A percentile compares a stretch with the other conserved stretches of the same genome.
These are phyloP conservation scores for Neurospora sp. DNA, from an alignment of 495 filamentous ascomycete species.

Conservation along the genomic window DNA sequence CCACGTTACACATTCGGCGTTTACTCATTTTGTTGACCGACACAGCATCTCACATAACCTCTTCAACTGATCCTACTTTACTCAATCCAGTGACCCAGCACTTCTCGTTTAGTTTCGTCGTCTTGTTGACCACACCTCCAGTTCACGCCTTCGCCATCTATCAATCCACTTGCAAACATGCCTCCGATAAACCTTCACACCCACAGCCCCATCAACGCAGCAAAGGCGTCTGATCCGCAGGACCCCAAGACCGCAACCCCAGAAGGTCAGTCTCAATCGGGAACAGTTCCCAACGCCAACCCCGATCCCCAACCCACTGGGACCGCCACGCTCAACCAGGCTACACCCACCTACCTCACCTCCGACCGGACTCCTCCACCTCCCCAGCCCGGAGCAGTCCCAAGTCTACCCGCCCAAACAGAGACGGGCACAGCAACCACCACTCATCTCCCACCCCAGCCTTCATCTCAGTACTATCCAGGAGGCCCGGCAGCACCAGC, in stretches of 20 bases:
- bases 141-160: neutral
- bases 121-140: neutral
- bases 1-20: neutral
- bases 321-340: constrained; percentile 34
- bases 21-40: neutral
- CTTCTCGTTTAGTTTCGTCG: neutral
- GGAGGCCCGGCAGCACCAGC: constrained; percentile 2
- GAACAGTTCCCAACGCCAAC: constrained; percentile 25
- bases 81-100: neutral
- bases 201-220: constrained; percentile 47
- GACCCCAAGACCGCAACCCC: constrained; percentile 40
- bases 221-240: constrained; percentile 35
- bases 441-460: neutral
- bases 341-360: constrained; percentile 26
- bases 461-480: neutral
- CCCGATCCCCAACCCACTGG: constrained; percentile 32
- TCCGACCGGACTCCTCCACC: constrained; percentile 34
- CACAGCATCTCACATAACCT: no score
- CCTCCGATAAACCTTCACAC: constrained; percentile 50
- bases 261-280: constrained; percentile 3
- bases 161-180: constrained; percentile 29
- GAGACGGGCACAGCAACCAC: no score
- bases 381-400: constrained; percentile 48
- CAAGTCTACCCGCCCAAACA: constrained; percentile 10
- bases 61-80: neutral